Evolutionary conservation across 441 rosid species (phyloP).

Genomic region (Aleurites moluccanus): DNA sequence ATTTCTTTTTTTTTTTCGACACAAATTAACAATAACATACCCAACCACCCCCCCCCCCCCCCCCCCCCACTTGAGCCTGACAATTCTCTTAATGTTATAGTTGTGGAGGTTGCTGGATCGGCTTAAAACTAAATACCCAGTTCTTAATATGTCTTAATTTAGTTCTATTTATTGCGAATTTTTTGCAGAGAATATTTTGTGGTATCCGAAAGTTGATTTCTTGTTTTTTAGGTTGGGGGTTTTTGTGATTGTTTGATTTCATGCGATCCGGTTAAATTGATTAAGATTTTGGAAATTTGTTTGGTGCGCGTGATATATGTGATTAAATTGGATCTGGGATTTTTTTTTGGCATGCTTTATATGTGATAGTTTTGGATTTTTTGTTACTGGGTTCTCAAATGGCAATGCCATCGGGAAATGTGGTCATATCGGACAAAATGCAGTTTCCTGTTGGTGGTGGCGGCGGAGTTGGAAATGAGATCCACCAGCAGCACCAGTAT

Average conservation of each 20-base stretch:
- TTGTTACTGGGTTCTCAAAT: constrained; percentile 27
- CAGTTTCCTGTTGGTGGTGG: constrained; percentile 43
- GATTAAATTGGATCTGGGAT: constrained; percentile 25
- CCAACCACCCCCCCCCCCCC: no score
- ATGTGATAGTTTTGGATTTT: constrained; percentile 13
- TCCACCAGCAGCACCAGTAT: constrained; percentile 39
- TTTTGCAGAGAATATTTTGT: neutral
- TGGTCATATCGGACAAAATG: constrained; percentile 53
- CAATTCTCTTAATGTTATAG: neutral
- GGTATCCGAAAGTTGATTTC: neutral
- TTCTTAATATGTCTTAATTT: neutral
- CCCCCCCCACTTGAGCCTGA: neutral
- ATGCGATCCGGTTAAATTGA: constrained; percentile 23
- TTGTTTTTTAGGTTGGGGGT: neutral
- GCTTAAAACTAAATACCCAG: neutral
- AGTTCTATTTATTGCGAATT: constrained; percentile 9
- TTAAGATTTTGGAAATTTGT: constrained; percentile 6
- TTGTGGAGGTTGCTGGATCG: neutral
- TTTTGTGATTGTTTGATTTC: constrained; percentile 11
- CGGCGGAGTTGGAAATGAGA: constrained; percentile 37
- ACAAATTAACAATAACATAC: no score
- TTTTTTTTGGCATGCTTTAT: constrained; percentile 20
- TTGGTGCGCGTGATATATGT: constrained; percentile 3
- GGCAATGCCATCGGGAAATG: constrained; percentile 88
- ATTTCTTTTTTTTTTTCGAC: no score